Conservation (phyloP, 192 early-diverging fungal species). For the Diversispora epigaea region DNA sequence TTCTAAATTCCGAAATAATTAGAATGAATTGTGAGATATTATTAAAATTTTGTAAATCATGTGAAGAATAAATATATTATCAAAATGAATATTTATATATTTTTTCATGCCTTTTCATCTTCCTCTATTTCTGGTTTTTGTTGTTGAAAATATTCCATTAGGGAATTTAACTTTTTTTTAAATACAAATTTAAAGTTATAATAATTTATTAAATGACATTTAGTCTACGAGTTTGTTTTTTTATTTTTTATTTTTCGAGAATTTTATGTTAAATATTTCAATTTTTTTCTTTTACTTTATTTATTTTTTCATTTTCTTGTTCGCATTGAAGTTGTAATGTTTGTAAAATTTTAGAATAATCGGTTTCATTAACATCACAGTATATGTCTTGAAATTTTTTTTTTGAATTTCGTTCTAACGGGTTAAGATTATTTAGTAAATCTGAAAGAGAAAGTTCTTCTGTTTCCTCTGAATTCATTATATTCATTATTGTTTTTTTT, state of each 20-base stretch:
- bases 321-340: neutral
- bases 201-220: no score
- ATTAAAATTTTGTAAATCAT: neutral
- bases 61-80: neutral
- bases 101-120: no score
- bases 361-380: neutral
- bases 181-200: no score
- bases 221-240: neutral
- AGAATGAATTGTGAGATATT: neutral
- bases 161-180: no score
- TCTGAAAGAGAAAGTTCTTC: no score
- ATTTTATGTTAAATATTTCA: neutral
- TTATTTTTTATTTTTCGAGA: neutral
- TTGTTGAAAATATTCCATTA: no score
- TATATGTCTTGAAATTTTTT: neutral
- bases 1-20: neutral
- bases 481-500: no score
- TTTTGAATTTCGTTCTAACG: no score
- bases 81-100: no score
- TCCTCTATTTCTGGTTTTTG: no score
- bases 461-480: no score
- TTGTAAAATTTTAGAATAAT: conserved; percentile 2
- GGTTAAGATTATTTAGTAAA: no score
- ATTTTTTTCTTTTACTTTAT: neutral
- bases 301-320: neutral